Conservation (phyloP, 768 basidiomycete species). For the Gymnopilus junonius region DNA sequence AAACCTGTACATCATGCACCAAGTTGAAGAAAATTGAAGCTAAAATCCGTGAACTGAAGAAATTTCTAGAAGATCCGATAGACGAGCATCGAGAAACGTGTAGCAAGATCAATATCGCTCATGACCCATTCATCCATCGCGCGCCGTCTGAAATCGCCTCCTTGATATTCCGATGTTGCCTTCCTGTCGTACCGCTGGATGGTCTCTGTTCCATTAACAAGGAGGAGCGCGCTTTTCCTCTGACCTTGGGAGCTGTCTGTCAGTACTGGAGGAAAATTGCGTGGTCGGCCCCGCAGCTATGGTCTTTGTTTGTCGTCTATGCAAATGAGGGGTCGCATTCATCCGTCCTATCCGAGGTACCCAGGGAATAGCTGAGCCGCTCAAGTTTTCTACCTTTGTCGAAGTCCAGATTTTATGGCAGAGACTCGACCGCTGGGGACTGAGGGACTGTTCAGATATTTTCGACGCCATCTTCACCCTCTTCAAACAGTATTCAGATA, state of each 20-base stretch:
- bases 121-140: not conserved
- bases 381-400: not conserved
- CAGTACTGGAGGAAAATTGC: not conserved
- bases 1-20: not conserved
- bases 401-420: not conserved
- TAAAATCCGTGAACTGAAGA: not conserved
- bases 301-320: not conserved
- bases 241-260: not conserved
- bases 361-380: not conserved
- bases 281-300: not conserved
- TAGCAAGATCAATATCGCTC: not conserved
- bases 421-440: no score
- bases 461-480: not conserved
- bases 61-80: not conserved
- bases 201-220: not conserved
- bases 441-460: not conserved
- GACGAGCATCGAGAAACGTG: not conserved
- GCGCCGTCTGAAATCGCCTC: not conserved
- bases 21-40: not conserved
- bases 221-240: not conserved
- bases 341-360: not conserved
- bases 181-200: not conserved
- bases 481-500: not conserved
- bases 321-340: not conserved
- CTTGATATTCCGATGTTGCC: not conserved